phyloP scores from a whole-genome alignment of 2,329 filamentous ascomycete species.

The Colletotrichum paranaense region DNA sequence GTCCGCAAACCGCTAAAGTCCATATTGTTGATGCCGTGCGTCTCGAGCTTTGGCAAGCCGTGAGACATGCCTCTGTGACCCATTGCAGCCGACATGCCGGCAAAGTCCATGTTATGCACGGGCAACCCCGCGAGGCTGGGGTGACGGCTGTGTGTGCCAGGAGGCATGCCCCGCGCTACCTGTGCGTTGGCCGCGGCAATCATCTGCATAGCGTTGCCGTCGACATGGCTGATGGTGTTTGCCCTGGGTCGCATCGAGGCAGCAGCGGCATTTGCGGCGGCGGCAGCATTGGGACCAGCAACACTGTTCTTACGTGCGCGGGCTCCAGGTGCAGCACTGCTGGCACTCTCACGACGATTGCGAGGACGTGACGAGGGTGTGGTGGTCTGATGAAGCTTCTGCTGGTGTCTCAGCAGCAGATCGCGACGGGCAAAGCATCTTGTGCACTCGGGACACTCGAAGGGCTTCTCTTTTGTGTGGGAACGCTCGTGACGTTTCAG shows the following conservation, averaged over 20 bases:
- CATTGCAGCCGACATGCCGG: slow-evolving; percentile 77
- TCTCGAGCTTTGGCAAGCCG: slow-evolving; percentile 86
- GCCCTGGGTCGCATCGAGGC: slow-evolving; percentile 85
- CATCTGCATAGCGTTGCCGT: slow-evolving; percentile 79
- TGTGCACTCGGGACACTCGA: slow-evolving; percentile 94
- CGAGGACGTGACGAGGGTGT: slow-evolving; percentile 88
- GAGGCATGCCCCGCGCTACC: slow-evolving; percentile 58
- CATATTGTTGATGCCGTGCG: slow-evolving; percentile 70
- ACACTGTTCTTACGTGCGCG: slow-evolving; percentile 94
- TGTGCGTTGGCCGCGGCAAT: slow-evolving; percentile 70
- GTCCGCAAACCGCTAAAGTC: slow-evolving; percentile 81
- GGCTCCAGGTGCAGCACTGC: slow-evolving; percentile 70
- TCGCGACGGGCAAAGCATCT: slow-evolving; percentile 96
- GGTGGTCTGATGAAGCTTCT: slow-evolving; percentile 96
- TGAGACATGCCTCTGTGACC: slow-evolving; percentile 75
- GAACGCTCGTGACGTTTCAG: slow-evolving; percentile 97
- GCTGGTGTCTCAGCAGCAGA: slow-evolving; percentile 92
- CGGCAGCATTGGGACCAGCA: slow-evolving; percentile 64
- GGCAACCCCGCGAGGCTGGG: slow-evolving; percentile 78
- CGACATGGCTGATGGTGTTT: slow-evolving; percentile 96
- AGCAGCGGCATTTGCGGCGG: slow-evolving; percentile 59
- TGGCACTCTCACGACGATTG: slow-evolving; percentile 90
- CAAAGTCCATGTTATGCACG: slow-evolving; percentile 69
- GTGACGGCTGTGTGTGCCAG: slow-evolving; percentile 70
- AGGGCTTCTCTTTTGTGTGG: slow-evolving; percentile 99